A percentile compares a stretch with the other conserved stretches of the same genome.
Evolutionary conservation across 2,329 filamentous ascomycete species (phyloP).

Genomic region (Ceratocystis lukuohia): DNA sequence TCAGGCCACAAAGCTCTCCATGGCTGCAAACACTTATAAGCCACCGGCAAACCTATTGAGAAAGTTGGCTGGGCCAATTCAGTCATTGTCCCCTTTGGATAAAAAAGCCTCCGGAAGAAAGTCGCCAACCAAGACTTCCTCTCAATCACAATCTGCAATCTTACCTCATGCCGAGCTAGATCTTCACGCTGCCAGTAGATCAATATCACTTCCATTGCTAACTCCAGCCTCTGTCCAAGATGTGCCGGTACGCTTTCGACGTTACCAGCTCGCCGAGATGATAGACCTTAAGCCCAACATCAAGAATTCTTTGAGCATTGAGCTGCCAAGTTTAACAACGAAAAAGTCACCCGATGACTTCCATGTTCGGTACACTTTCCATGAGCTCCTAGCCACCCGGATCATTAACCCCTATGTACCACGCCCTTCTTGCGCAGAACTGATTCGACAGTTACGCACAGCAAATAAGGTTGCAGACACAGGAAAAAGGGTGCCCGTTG

Average conservation of each 20-base stretch:
- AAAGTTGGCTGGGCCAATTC: neutral
- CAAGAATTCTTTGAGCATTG: neutral
- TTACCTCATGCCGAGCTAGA: neutral
- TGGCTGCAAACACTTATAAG: neutral
- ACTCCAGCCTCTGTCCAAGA: neutral
- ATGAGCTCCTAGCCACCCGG: slow-evolving; percentile 10
- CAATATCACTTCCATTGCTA: neutral
- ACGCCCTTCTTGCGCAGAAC: slow-evolving; percentile 11
- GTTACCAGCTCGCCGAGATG: neutral
- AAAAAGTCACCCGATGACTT: neutral
- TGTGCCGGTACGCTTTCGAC: neutral
- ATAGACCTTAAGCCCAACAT: neutral
- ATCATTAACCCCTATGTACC: slow-evolving; percentile 3
- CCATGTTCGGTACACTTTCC: slow-evolving; percentile 13
- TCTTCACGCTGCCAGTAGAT: neutral
- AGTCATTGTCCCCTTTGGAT: neutral
- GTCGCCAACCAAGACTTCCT: too few species aligned
- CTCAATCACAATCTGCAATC: too few species aligned
- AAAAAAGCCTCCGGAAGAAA: neutral
- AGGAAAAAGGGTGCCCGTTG: neutral
- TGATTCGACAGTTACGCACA: slow-evolving; percentile 12
- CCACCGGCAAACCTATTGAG: neutral
- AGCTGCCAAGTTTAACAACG: neutral
- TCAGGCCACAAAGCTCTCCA: neutral
- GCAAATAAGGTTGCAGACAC: neutral